These are phyloP conservation scores for Falciphora oryzae DNA, from an alignment of 2,329 filamentous ascomycete genomes.

Conservation along the genomic window DNA sequence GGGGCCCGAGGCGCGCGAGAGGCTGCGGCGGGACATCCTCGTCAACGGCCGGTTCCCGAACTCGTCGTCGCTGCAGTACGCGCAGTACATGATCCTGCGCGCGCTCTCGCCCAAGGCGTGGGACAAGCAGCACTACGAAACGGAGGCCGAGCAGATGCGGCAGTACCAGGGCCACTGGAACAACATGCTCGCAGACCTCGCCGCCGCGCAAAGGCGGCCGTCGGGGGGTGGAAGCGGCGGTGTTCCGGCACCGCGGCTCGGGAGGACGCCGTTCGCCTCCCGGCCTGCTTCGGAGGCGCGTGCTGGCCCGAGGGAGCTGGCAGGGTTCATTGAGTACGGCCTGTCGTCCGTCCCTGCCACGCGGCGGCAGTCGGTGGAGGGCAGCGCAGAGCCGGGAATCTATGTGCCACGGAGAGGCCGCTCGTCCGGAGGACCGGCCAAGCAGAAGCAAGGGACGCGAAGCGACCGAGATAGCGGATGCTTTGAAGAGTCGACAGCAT, in stretches of 20 bases:
- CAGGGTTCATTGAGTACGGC: not conserved
- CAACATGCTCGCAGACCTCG: too few relatives aligned
- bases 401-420: not conserved
- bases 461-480: not conserved
- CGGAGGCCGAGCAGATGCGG: too few relatives aligned
- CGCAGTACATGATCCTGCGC: not conserved
- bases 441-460: not conserved
- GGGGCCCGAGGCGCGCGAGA: not conserved
- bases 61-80: not conserved
- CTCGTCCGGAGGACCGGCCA: not conserved
- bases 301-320: not conserved
- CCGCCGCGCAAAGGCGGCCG: too few relatives aligned
- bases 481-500: not conserved
- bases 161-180: too few relatives aligned
- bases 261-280: not conserved
- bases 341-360: not conserved
- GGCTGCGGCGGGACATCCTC: not conserved
- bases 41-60: not conserved
- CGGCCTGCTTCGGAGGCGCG: not conserved
- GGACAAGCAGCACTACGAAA: slow-evolving; percentile 1
- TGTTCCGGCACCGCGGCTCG: too few relatives aligned
- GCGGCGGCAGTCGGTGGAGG: too few relatives aligned
- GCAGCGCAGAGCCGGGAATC: not conserved
- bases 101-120: not conserved
- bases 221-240: too few relatives aligned